Base-by-base conservation (phyloP, 2,329 filamentous ascomycete species). In the Neopestalotiopsis clavispora region DNA sequence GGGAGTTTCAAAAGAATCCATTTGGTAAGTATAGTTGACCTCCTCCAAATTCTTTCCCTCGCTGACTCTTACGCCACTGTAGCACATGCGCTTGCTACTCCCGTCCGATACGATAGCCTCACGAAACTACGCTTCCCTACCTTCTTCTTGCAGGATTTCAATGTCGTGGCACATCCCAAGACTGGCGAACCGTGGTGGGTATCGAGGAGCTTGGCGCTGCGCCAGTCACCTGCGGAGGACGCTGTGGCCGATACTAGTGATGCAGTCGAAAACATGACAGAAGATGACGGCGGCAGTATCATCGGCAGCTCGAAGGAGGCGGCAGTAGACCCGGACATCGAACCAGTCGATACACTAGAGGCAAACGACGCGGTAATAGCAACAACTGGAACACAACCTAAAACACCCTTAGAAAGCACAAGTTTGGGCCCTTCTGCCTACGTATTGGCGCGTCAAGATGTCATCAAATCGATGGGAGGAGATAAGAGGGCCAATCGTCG, bases 131-230 rank as follows among this genome's bases (percentile, higher is more conserved):
- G 75, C 1, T 78, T 93, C 6, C 92, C 92, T 1, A 79, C 78
- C 14, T 89, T 86, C 74, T 91, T 94, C 75, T 80, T 93, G 4
- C 87, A 92, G 67, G 82, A 87, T 40, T 90, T 94, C 69, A 84
- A 85, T 34, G 74, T 89, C 1, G 80, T 89, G 13, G 75, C 80
- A 1, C 85, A 92, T 67, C 90, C 90, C 0, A 79, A 83, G 10
- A 88, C 86, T 0, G 75, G 78, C 0, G 73, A 80, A 2, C 81
- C 85, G 0, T 92, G 88, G 87, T 87, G 85, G 76, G 81, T 89
- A 17, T 90, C 90, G 0, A 81, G 79, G 9, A 81, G 80, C 52
- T 71, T 84, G 14, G 71, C 78, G 2, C 77, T 80, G 58, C 71
- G 73, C 2, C 40, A 72, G 38, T 45, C 67, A 4, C 56, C n/a